phyloP scores from a whole-genome alignment of 148 eudicot genomes.

The Fagopyrum homotropicum region DNA sequence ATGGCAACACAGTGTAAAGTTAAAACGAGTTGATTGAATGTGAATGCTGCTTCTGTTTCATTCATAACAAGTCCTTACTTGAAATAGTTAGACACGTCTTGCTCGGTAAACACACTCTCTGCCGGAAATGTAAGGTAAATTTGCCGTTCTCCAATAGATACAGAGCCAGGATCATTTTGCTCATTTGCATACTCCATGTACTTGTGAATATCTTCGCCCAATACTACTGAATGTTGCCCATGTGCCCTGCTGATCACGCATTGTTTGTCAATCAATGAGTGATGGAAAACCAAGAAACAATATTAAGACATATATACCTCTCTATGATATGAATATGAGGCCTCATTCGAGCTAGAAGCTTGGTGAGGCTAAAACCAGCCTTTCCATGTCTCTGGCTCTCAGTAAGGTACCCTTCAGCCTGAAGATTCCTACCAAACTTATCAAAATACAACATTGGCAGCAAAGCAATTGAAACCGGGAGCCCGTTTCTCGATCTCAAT shows the following conservation, averaged over 20 bases:
- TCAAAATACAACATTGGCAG: constrained; percentile 48
- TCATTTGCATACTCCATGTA: constrained; percentile 31
- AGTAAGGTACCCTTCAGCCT: constrained; percentile 60
- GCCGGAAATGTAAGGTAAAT: constrained; percentile 65
- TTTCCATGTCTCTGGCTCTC: constrained; percentile 72
- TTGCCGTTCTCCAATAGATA: constrained; percentile 43
- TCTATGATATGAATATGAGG: constrained; percentile 36
- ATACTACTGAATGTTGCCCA: constrained; percentile 49
- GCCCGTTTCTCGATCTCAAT: constrained; percentile 37
- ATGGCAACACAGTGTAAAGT: background rate
- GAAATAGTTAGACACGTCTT: constrained; percentile 54
- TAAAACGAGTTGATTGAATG: background rate
- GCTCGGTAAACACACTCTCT: constrained; percentile 53
- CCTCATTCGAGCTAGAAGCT: constrained; percentile 50
- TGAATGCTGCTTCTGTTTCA: background rate
- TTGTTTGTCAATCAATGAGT: background rate
- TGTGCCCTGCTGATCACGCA: constrained; percentile 34
- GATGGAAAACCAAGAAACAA: background rate
- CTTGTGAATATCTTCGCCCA: constrained; percentile 50
- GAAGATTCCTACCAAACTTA: constrained; percentile 43
- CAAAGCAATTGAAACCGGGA: constrained; percentile 46
- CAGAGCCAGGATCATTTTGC: constrained; percentile 44
- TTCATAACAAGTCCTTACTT: constrained; percentile 19
- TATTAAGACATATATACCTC: constrained; percentile 21
- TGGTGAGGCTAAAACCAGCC: constrained; percentile 63